phyloP scores from a whole-genome alignment of 495 filamentous ascomycete species.

The Neohortaea acidophila region DNA sequence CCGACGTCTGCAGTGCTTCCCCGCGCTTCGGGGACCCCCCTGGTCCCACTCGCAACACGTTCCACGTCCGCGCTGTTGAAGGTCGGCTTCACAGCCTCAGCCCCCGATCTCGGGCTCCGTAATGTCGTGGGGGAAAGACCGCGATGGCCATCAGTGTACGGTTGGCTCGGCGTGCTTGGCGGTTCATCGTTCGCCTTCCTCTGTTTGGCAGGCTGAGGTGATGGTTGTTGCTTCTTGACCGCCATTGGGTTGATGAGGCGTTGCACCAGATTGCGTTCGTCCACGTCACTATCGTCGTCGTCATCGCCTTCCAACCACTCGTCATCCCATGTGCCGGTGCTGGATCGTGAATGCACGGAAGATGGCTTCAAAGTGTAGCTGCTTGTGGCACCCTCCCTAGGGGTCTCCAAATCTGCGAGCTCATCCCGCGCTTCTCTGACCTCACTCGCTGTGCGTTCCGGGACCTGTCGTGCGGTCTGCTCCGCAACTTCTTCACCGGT shows the following conservation, averaged over 20 bases:
- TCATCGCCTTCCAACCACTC: slow-evolving; percentile 23
- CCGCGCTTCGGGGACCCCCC: too few relatives aligned
- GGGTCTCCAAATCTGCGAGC: slow-evolving; percentile 16
- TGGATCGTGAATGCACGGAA: neutral
- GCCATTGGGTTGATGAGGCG: slow-evolving; percentile 17
- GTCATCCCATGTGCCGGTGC: slow-evolving; percentile 25
- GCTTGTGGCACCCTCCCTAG: neutral
- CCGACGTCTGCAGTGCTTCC: too few relatives aligned
- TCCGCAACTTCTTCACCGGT: slow-evolving; percentile 46
- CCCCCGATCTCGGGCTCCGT: too few relatives aligned
- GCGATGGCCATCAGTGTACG: slow-evolving; percentile 18
- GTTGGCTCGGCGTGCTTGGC: neutral
- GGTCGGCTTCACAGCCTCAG: too few relatives aligned
- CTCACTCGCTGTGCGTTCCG: slow-evolving; percentile 40
- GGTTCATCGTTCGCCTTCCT: neutral
- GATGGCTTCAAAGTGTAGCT: slow-evolving; percentile 1
- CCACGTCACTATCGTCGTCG: slow-evolving; percentile 21
- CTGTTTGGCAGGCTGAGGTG: slow-evolving; percentile 7
- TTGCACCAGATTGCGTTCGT: slow-evolving; percentile 21
- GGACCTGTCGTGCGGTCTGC: slow-evolving; percentile 46
- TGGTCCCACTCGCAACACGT: too few relatives aligned
- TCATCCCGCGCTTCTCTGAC: slow-evolving; percentile 26
- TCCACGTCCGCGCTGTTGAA: too few relatives aligned
- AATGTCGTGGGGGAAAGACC: slow-evolving; percentile 9
- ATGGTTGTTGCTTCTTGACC: slow-evolving; percentile 5